A percentile compares a stretch with the other conserved stretches of the same genome.
Evolutionary conservation across 495 filamentous ascomycete species (phyloP).

Genomic region (Lichenothelia convexa): DNA sequence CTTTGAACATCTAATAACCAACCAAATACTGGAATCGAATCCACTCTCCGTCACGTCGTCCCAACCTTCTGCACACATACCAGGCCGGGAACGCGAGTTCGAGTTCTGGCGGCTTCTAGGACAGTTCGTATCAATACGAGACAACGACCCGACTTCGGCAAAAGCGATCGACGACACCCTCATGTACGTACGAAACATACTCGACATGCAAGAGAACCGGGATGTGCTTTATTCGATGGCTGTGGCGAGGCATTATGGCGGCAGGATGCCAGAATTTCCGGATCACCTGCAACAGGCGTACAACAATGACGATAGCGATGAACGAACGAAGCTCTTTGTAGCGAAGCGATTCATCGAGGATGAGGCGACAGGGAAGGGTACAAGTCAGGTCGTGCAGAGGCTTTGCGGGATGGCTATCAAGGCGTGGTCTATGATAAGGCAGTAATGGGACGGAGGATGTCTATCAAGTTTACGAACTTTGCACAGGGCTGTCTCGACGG

Average conservation of each 20-base stretch:
- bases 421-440: conserved; percentile 30
- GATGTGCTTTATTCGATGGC: conserved; percentile 83
- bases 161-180: conserved; percentile 48
- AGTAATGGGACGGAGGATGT: too few relatives aligned
- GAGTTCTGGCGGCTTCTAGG: conserved; percentile 70
- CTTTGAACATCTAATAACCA: conserved; percentile 56
- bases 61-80: too few relatives aligned
- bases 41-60: conserved; percentile 6
- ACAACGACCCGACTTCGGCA: conserved; percentile 38
- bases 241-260: conserved; percentile 54
- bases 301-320: conserved; percentile 49
- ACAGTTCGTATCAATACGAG: conserved; percentile 47
- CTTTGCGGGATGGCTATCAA: conserved; percentile 52
- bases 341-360: conserved; percentile 68
- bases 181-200: conserved; percentile 38
- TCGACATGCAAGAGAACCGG: conserved; percentile 70
- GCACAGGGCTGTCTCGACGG: too few relatives aligned
- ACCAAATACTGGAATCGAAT: conserved; percentile 40
- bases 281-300: conserved; percentile 37
- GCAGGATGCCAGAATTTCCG: conserved; percentile 44
- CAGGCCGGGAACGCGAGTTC: conserved; percentile 43
- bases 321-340: conserved; percentile 54
- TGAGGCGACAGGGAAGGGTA: conserved; percentile 50
- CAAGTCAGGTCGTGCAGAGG: conserved; percentile 64
- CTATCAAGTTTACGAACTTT: too few relatives aligned